Conservation (phyloP, 495 filamentous ascomycete genomes). For the Hypoxylon fragiforme region DNA sequence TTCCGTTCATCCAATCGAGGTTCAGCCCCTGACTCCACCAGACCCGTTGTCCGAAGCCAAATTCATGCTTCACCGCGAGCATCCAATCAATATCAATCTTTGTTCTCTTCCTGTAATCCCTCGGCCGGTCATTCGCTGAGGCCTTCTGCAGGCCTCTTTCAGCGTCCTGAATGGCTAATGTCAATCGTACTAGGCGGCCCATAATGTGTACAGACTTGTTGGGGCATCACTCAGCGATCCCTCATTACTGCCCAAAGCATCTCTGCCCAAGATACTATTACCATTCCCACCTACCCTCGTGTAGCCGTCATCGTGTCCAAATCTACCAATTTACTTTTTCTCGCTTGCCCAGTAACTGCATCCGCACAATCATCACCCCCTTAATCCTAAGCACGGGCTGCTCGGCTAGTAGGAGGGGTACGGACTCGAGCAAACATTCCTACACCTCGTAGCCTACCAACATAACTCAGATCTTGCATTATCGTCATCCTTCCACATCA, state of each 20-base stretch:
- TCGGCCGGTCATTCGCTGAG: slow-evolving; percentile 2
- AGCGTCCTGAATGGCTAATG: slow-evolving; percentile 9
- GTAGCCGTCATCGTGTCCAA: not conserved
- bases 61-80: not conserved
- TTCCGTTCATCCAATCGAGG: slow-evolving; percentile 11
- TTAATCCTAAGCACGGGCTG: too few species aligned
- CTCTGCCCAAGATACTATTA: slow-evolving; percentile 1
- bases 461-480: too few species aligned
- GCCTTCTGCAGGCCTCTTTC: not conserved
- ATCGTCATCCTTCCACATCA: too few species aligned
- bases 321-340: too few species aligned
- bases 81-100: slow-evolving; percentile 15
- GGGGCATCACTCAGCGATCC: slow-evolving; percentile 1
- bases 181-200: too few species aligned
- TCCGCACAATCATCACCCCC: too few species aligned
- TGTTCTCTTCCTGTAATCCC: too few species aligned
- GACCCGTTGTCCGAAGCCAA: not conserved
- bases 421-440: too few species aligned
- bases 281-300: not conserved
- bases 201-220: slow-evolving; percentile 1
- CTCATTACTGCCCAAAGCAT: slow-evolving; percentile 15
- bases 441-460: too few species aligned
- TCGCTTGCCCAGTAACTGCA: too few species aligned
- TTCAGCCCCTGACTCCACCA: slow-evolving; percentile 11
- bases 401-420: too few species aligned